These are phyloP conservation scores for Podaxis rugospora DNA, from an alignment of 768 basidiomycete species.

Conservation along the genomic window DNA sequence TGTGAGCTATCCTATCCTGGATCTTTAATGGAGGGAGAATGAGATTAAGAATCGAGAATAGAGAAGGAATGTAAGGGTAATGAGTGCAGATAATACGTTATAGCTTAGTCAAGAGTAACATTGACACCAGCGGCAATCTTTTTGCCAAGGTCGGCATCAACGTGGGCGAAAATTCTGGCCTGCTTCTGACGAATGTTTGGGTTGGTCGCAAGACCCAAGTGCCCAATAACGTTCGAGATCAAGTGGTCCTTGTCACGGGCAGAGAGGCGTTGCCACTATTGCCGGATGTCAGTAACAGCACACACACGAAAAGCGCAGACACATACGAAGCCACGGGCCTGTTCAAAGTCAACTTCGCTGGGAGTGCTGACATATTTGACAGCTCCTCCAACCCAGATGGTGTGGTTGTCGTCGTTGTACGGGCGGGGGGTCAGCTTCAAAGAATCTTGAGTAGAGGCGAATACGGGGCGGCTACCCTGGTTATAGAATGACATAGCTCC, in stretches of 20 bases:
- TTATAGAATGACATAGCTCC: slow-evolving; percentile 31
- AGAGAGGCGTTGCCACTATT: slow-evolving; percentile 21
- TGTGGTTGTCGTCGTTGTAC: slow-evolving; percentile 35
- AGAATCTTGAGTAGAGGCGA: slow-evolving; percentile 29
- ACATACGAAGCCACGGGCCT: slow-evolving; percentile 28
- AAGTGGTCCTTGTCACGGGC: slow-evolving; percentile 30
- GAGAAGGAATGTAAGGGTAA: neutral
- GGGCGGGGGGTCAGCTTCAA: slow-evolving; percentile 27
- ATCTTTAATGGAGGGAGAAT: neutral
- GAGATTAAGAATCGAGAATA: neutral
- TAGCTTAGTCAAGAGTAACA: slow-evolving; percentile 5
- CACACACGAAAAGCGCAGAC: neutral
- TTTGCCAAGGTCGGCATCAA: slow-evolving; percentile 29
- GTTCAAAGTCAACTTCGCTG: slow-evolving; percentile 34
- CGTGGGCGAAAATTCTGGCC: slow-evolving; percentile 31
- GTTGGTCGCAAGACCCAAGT: slow-evolving; percentile 30
- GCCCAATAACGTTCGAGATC: slow-evolving; percentile 32
- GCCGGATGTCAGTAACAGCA: neutral
- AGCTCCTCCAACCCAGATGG: slow-evolving; percentile 36
- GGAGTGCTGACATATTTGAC: slow-evolving; percentile 30
- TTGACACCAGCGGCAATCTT: slow-evolving; percentile 29
- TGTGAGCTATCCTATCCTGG: too few relatives aligned
- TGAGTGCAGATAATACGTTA: neutral
- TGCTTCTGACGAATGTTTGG: slow-evolving; percentile 25
- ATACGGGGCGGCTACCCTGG: slow-evolving; percentile 36